phyloP scores from a whole-genome alignment of 257 asterid species.

The Lantana camara region DNA sequence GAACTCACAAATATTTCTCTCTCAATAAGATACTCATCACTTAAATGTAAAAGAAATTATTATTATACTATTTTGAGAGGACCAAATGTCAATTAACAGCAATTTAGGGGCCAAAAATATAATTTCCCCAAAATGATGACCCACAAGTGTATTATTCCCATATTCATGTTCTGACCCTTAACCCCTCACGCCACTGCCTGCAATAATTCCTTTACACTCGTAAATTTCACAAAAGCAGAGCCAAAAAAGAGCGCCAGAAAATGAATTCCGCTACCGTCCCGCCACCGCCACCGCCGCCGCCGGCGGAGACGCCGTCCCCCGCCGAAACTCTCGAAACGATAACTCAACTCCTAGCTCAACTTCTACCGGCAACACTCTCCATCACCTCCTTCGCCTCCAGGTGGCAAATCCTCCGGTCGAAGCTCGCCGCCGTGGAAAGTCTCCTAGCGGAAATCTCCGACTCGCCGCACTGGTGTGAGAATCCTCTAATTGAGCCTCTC shows the following conservation, averaged over 20 bases:
- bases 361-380: constrained; percentile 59
- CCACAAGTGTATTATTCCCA: not conserved
- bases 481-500: constrained; percentile 56
- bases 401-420: constrained; percentile 73
- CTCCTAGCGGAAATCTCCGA: constrained; percentile 58
- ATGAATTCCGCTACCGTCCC: constrained; percentile 44
- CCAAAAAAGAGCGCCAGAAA: not conserved
- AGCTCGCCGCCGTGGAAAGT: constrained; percentile 52
- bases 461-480: constrained; percentile 78
- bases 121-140: too few relatives aligned
- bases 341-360: constrained; percentile 39
- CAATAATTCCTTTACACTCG: constrained; percentile 19
- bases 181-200: constrained; percentile 22
- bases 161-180: too few relatives aligned
- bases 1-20: too few relatives aligned
- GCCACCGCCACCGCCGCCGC: constrained; percentile 28
- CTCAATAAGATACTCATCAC: too few relatives aligned
- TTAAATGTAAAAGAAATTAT: too few relatives aligned
- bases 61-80: too few relatives aligned
- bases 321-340: constrained; percentile 41
- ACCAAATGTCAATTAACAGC: too few relatives aligned
- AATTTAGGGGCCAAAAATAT: too few relatives aligned
- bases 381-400: constrained; percentile 58
- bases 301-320: constrained; percentile 29
- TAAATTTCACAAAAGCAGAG: constrained; percentile 30